A percentile compares a stretch with the other conserved stretches of the same genome.
Conservation (phyloP, 176 grass and related monocot species). For the Aechmea fasciata region DNA sequence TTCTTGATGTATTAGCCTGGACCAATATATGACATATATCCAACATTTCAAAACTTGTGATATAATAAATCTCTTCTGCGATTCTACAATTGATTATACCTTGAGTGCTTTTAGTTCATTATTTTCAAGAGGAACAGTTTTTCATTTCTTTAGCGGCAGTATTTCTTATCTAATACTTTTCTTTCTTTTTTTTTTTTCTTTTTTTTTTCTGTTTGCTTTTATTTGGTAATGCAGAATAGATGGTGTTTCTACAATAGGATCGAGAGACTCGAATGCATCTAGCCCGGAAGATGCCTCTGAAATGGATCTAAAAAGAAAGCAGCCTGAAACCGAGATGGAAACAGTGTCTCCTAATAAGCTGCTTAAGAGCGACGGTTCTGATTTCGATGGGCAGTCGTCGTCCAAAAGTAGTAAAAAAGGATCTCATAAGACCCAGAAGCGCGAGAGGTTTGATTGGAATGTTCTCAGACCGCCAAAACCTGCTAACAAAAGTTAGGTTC, state of each 20-base stretch:
- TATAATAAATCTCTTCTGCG: neutral
- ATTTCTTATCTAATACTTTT: neutral
- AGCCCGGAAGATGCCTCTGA: conserved; percentile 16
- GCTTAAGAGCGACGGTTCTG: conserved; percentile 23
- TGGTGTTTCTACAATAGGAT: conserved; percentile 8
- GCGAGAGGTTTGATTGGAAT: conserved; percentile 52
- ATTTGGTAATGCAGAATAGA: conserved; percentile 34
- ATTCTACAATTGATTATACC: neutral
- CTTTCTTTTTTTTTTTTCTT: conserved; percentile 17
- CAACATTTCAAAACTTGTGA: neutral
- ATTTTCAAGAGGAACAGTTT: neutral
- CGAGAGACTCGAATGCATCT: conserved; percentile 29
- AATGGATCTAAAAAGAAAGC: conserved; percentile 56
- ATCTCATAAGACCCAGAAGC: conserved; percentile 39
- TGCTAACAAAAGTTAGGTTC: neutral
- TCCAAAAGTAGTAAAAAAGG: conserved; percentile 37
- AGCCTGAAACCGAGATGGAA: conserved; percentile 38
- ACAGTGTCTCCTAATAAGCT: conserved; percentile 26
- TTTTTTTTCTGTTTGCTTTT: conserved; percentile 11
- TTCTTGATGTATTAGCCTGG: neutral
- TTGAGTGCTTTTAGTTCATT: neutral
- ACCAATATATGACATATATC: neutral
- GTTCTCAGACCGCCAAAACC: conserved; percentile 39
- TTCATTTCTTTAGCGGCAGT: neutral
- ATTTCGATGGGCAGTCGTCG: conserved; percentile 22